Evolutionary conservation across 1,284 basidiomycete genomes (phyloP).

Genomic region (Microstroma glucosiphilum): DNA sequence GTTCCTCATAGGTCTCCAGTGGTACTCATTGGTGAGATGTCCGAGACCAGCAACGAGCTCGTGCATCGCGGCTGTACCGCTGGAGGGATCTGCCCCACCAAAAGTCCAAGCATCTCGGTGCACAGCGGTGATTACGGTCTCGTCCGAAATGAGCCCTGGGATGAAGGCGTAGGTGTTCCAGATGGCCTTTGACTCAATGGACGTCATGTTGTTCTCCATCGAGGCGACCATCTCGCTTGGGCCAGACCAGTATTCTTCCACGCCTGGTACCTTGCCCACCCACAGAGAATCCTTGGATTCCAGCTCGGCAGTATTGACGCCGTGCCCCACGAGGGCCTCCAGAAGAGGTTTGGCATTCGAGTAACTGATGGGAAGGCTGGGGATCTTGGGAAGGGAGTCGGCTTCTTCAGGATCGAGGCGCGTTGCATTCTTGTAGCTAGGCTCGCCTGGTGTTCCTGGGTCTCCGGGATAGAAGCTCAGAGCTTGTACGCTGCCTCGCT

Average conservation of each 20-base stretch:
- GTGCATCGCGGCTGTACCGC: conserved; percentile 76
- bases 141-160: conserved; percentile 72
- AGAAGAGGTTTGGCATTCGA: conserved; percentile 56
- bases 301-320: conserved; percentile 58
- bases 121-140: conserved; percentile 73
- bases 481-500: conserved; percentile 77
- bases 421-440: conserved; percentile 76
- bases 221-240: conserved; percentile 26
- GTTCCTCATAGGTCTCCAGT: conserved; percentile 84
- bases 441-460: conserved; percentile 77
- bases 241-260: conserved; percentile 56
- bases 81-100: conserved; percentile 71
- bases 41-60: conserved; percentile 81
- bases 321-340: conserved; percentile 49
- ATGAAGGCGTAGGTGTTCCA: conserved; percentile 83
- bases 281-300: conserved; percentile 31
- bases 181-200: conserved; percentile 23
- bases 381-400: conserved; percentile 71
- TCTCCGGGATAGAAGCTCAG: conserved; percentile 73
- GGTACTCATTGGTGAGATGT: conserved; percentile 59
- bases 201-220: conserved; percentile 15
- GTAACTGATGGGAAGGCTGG: conserved; percentile 63
- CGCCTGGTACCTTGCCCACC: conserved; percentile 55
- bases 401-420: conserved; percentile 57
- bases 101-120: conserved; percentile 50